A percentile compares a stretch with the other conserved stretches of the same genome.
Evolutionary conservation across 1,139 yeast species (phyloP).

Genomic region (Suhomyces atakaporum): DNA sequence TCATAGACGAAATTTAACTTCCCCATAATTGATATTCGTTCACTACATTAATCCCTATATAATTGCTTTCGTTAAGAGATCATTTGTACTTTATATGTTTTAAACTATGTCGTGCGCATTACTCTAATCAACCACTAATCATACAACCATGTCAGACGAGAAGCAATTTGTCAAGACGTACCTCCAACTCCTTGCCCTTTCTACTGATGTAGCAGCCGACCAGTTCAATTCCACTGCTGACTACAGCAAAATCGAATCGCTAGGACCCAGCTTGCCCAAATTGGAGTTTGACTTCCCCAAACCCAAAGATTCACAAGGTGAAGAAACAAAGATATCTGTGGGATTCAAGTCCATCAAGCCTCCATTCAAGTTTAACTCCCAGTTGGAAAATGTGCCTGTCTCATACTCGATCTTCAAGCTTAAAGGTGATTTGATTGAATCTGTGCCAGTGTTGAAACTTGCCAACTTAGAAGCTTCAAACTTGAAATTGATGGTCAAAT

Average conservation of each 20-base stretch:
- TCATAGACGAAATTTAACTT: too few relatives aligned
- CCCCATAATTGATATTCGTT: too few relatives aligned
- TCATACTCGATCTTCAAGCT: constrained; percentile 36
- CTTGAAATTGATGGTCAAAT: constrained; percentile 43
- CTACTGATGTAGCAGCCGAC: constrained; percentile 26
- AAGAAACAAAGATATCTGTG: constrained; percentile 19
- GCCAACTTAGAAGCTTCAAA: constrained; percentile 31
- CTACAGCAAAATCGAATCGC: constrained; percentile 33
- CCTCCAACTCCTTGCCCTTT: constrained; percentile 34
- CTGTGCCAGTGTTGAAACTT: constrained; percentile 24
- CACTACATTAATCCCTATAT: too few relatives aligned
- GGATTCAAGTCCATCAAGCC: constrained; percentile 47
- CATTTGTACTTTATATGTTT: not conserved
- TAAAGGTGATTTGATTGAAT: constrained; percentile 33
- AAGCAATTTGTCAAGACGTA: constrained; percentile 34
- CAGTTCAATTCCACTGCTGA: constrained; percentile 35
- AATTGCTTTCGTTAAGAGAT: too few relatives aligned
- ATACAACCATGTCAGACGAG: constrained; percentile 8
- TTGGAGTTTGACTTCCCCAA: constrained; percentile 33
- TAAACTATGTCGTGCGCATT: not conserved
- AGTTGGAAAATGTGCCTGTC: constrained; percentile 25
- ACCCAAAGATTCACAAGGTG: constrained; percentile 3
- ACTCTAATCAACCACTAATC: not conserved
- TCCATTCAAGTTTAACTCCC: constrained; percentile 41
- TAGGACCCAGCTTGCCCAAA: constrained; percentile 47